Percentiles rank a stretch among this genome's conserved stretches.
Conservation (phyloP, 1,284 basidiomycete species). For the Moniliophthora roreri region DNA sequence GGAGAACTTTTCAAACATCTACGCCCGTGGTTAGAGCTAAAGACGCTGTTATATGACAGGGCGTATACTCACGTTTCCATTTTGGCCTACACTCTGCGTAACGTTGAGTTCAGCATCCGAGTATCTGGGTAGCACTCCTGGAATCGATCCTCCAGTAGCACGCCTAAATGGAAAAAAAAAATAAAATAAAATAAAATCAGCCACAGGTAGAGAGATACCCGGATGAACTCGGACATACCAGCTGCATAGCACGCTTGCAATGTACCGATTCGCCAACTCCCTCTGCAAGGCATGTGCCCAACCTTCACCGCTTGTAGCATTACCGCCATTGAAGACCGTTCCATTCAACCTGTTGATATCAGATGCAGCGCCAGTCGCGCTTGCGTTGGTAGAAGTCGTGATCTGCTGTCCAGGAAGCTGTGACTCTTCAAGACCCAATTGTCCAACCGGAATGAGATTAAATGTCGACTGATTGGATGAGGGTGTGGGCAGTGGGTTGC, state of each 20-base stretch:
- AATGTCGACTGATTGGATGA: constrained; percentile 56
- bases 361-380: constrained; percentile 47
- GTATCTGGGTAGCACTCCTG: constrained; percentile 65
- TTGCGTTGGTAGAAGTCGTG: constrained; percentile 49
- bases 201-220: constrained; percentile 14
- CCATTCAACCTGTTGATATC: constrained; percentile 62
- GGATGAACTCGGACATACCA: constrained; percentile 60
- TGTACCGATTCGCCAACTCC: constrained; percentile 81
- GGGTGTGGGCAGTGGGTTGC: constrained; percentile 47
- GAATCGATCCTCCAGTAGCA: constrained; percentile 81
- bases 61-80: constrained; percentile 59
- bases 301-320: constrained; percentile 57
- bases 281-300: constrained; percentile 68
- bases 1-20: constrained; percentile 93
- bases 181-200: background rate
- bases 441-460: constrained; percentile 68
- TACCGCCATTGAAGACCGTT: constrained; percentile 76
- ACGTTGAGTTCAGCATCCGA: constrained; percentile 74
- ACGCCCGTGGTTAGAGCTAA: constrained; percentile 8
- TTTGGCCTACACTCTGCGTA: constrained; percentile 67
- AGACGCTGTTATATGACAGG: constrained; percentile 19
- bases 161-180: constrained; percentile 39
- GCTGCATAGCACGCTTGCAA: constrained; percentile 82
- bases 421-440: constrained; percentile 68
- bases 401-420: constrained; percentile 70